phyloP scores from a whole-genome alignment of 225 moss, liverwort and hornwort genomes.

The Polytrichum commune region DNA sequence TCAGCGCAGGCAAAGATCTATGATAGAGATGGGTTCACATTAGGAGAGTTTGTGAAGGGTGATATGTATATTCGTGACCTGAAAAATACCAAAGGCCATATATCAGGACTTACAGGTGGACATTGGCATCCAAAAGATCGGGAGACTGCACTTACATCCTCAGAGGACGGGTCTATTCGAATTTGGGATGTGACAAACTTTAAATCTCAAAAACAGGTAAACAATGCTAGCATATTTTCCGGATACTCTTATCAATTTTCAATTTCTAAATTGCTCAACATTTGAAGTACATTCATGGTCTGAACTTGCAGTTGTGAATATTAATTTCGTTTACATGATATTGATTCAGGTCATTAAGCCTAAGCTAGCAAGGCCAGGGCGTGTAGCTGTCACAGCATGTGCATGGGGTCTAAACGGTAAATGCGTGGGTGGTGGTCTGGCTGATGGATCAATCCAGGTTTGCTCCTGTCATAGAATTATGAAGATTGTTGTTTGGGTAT shows the following conservation, averaged over 20 bases:
- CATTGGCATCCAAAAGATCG: conserved; percentile 98
- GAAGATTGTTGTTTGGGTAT: not conserved
- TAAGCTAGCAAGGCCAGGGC: conserved; percentile 91
- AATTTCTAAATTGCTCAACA: too few species aligned
- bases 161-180: conserved; percentile 95
- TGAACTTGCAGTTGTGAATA: not conserved
- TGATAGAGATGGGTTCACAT: conserved; percentile 91
- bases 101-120: conserved; percentile 94
- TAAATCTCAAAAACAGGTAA: conserved; percentile 92
- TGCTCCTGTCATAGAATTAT: conserved; percentile 13
- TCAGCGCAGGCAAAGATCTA: conserved; percentile 96
- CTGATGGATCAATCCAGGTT: conserved; percentile 98
- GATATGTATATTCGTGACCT: conserved; percentile 99
- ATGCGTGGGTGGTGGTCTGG: conserved; percentile 87
- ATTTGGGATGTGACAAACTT: conserved; percentile 99
- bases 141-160: conserved; percentile 89
- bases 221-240: not conserved
- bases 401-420: conserved; percentile 94
- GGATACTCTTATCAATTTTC: too few species aligned
- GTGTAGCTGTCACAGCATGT: conserved; percentile 85
- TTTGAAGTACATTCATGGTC: too few species aligned
- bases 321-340: conserved; percentile 14
- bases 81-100: conserved; percentile 98
- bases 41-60: conserved; percentile 94
- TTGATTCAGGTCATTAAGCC: conserved; percentile 89